Conservation (phyloP, 768 basidiomycete genomes). For the Boletus rex-veris region DNA sequence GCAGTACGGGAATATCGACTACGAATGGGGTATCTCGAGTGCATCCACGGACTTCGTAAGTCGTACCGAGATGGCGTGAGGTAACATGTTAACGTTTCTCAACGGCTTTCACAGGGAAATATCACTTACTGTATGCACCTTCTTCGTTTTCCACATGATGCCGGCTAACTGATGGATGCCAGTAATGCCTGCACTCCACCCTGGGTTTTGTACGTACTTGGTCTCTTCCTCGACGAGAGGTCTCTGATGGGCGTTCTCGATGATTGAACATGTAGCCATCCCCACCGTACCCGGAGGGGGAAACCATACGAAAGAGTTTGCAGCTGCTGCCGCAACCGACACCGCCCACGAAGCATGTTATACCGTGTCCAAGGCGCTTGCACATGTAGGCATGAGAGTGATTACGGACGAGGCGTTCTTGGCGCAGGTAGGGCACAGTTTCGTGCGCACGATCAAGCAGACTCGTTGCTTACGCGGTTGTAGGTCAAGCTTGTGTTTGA, state of each 20-base stretch:
- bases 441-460: not conserved
- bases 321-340: constrained; percentile 55
- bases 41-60: constrained; percentile 85
- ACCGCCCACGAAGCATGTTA: constrained; percentile 65
- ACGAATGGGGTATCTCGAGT: constrained; percentile 61
- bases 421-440: constrained; percentile 41
- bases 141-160: not conserved
- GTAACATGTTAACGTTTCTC: not conserved
- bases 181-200: constrained; percentile 69
- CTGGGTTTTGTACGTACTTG: constrained; percentile 47
- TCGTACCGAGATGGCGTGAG: not conserved
- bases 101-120: constrained; percentile 36
- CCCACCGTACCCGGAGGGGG: constrained; percentile 70
- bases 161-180: constrained; percentile 1
- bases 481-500: constrained; percentile 51
- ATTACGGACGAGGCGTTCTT: constrained; percentile 67
- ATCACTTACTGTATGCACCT: constrained; percentile 60
- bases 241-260: not conserved
- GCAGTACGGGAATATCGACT: constrained; percentile 60
- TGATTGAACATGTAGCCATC: constrained; percentile 48
- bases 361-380: constrained; percentile 66
- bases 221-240: not conserved
- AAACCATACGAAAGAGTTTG: constrained; percentile 73
- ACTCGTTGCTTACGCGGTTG: not conserved
- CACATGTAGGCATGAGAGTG: constrained; percentile 64